Evolutionary conservation across 495 filamentous ascomycete genomes (phyloP).

Genomic region (Mytilinidion resinicola): DNA sequence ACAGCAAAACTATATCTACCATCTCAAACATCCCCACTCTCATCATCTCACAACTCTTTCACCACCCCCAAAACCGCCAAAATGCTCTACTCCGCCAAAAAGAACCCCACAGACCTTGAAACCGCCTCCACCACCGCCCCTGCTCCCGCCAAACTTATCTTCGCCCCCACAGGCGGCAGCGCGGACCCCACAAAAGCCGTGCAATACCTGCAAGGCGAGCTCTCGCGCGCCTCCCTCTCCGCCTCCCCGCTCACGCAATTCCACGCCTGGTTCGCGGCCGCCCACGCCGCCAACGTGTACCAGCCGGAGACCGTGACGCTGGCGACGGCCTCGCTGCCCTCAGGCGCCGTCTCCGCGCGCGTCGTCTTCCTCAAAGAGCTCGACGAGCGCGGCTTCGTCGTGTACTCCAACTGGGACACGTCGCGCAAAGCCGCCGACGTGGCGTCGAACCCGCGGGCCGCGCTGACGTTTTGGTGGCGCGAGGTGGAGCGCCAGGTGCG

Average conservation of each 20-base stretch:
- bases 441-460: conserved; percentile 56
- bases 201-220: conserved; percentile 55
- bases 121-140: conserved; percentile 10
- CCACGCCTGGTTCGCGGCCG: conserved; percentile 74
- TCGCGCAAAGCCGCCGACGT: conserved; percentile 63
- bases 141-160: conserved; percentile 30
- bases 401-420: conserved; percentile 90
- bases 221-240: conserved; percentile 49
- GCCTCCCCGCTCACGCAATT: conserved; percentile 69
- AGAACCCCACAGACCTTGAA: not conserved
- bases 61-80: too few species aligned
- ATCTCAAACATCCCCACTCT: too few species aligned
- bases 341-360: conserved; percentile 74
- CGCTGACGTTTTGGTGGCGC: conserved; percentile 70
- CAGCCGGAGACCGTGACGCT: conserved; percentile 74
- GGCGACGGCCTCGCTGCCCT: conserved; percentile 79
- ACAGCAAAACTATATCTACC: too few species aligned
- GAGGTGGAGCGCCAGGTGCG: conserved; percentile 78
- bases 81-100: too few species aligned
- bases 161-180: conserved; percentile 33
- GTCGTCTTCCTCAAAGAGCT: conserved; percentile 84
- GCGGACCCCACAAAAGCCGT: conserved; percentile 47
- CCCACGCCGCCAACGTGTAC: conserved; percentile 52
- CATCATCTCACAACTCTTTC: too few species aligned
- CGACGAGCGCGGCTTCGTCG: conserved; percentile 71